phyloP scores from a whole-genome alignment of 805 yeast species.

The Wickerhamomyces silvicola region DNA sequence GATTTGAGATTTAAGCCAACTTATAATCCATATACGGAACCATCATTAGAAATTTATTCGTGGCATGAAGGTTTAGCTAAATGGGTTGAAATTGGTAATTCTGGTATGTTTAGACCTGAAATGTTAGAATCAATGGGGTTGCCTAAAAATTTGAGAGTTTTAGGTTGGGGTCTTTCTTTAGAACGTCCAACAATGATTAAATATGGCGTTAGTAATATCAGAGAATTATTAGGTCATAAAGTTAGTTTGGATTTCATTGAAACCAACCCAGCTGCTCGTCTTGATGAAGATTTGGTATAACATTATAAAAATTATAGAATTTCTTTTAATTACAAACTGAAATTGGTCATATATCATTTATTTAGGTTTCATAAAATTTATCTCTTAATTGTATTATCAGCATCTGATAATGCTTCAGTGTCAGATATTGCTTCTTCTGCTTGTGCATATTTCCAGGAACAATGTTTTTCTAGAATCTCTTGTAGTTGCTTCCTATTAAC shows the following conservation, averaged over 20 bases:
- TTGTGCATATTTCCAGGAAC: slow-evolving; percentile 17
- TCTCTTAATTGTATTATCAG: no score
- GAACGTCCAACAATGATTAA: slow-evolving; percentile 99
- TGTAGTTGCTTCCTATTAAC: slow-evolving; percentile 20
- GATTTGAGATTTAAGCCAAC: slow-evolving; percentile 97
- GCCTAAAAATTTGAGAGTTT: slow-evolving; percentile 87
- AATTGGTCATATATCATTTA: no score
- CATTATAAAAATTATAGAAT: no score
- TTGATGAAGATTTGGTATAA: slow-evolving; percentile 76
- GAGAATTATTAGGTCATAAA: slow-evolving; percentile 96
- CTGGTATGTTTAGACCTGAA: slow-evolving; percentile 99
- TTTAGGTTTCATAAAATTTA: no score
- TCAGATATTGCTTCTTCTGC: slow-evolving; percentile 24
- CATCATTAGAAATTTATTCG: slow-evolving; percentile 94
- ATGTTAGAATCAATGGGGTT: slow-evolving; percentile 98
- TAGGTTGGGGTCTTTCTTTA: slow-evolving; percentile 95
- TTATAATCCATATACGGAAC: slow-evolving; percentile 98
- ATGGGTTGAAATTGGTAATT: slow-evolving; percentile 99
- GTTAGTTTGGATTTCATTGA: slow-evolving; percentile 92
- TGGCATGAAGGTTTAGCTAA: slow-evolving; percentile 91
- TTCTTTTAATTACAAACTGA: no score
- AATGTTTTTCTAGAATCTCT: slow-evolving; percentile 17
- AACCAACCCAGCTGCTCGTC: slow-evolving; percentile 94
- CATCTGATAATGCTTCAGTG: slow-evolving; percentile 24
- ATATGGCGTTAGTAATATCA: slow-evolving; percentile 89